A percentile compares a stretch with the other conserved stretches of the same genome.
phyloP scores from a whole-genome alignment of 192 early-diverging fungal species.

The Umbelopsis sp. region DNA sequence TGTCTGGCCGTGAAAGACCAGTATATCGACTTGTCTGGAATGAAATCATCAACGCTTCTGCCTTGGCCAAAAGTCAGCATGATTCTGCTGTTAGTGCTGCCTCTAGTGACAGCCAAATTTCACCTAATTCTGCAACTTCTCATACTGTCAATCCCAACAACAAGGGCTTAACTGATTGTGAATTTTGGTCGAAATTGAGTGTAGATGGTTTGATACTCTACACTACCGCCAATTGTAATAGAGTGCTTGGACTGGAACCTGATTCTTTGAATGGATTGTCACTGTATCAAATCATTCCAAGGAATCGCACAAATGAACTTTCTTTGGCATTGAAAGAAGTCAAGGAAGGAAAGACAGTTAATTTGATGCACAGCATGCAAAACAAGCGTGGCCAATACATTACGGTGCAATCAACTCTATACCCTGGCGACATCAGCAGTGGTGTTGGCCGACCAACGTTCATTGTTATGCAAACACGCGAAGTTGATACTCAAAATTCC shows the following conservation, averaged over 20 bases:
- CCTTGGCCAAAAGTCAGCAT: neutral
- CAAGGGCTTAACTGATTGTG: constrained; percentile 60
- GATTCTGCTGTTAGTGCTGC: neutral
- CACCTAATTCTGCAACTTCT: neutral
- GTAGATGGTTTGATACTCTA: constrained; percentile 60
- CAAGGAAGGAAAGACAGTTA: constrained; percentile 39
- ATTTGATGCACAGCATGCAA: constrained; percentile 40
- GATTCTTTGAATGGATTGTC: constrained; percentile 45
- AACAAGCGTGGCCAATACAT: constrained; percentile 44
- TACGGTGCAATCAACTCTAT: constrained; percentile 42
- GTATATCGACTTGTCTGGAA: constrained; percentile 41
- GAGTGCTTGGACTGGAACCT: constrained; percentile 34
- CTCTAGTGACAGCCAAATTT: neutral
- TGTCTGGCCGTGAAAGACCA: constrained; percentile 56
- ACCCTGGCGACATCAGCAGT: constrained; percentile 38
- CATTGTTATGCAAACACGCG: constrained; percentile 31
- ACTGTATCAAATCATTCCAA: constrained; percentile 45
- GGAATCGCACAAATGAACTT: constrained; percentile 46
- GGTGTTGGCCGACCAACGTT: constrained; percentile 30
- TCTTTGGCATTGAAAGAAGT: constrained; percentile 42
- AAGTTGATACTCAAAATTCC: neutral
- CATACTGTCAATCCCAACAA: constrained; percentile 36
- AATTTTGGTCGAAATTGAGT: constrained; percentile 65
- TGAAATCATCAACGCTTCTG: neutral
- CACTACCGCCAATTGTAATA: constrained; percentile 38